Conservation (phyloP, 2,329 filamentous ascomycete species). For the Daldinia sp. region DNA sequence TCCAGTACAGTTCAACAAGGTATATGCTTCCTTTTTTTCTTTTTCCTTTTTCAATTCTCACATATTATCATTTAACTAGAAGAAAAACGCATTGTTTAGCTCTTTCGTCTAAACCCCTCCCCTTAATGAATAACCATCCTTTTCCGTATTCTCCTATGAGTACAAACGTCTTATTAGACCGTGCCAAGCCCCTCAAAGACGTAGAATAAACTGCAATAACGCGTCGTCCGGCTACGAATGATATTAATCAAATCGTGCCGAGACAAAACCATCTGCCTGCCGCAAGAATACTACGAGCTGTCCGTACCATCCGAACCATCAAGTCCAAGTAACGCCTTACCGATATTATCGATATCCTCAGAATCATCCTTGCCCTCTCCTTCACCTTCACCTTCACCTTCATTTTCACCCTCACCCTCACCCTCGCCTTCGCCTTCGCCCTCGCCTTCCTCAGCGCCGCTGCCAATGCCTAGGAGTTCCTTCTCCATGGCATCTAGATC, state of each 20-base stretch:
- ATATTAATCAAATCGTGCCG: neutral
- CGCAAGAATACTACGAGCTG: conserved; percentile 39
- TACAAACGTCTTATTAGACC: conserved; percentile 17
- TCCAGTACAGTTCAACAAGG: neutral
- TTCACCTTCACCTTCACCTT: conserved; percentile 58
- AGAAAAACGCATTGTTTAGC: conserved; percentile 2
- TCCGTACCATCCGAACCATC: conserved; percentile 51
- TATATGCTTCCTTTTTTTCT: neutral
- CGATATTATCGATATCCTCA: conserved; percentile 54
- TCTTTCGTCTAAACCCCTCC: conserved; percentile 10
- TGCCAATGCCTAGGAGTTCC: conserved; percentile 62
- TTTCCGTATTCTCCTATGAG: conserved; percentile 11
- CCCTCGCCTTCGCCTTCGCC: conserved; percentile 57
- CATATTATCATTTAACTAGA: conserved; percentile 1
- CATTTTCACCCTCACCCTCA: conserved; percentile 60
- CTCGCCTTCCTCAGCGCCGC: conserved; percentile 58
- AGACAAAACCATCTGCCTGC: conserved; percentile 2
- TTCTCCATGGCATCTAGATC: conserved; percentile 68
- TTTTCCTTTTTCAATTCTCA: neutral
- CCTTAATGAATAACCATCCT: conserved; percentile 11
- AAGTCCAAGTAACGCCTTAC: conserved; percentile 52
- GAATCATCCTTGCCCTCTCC: conserved; percentile 63
- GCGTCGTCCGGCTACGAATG: neutral
- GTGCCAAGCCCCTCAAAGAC: conserved; percentile 13
- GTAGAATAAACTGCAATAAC: conserved; percentile 15